Conservation (phyloP, 768 basidiomycete genomes). For the Tubosaeta brunneosetosa region DNA sequence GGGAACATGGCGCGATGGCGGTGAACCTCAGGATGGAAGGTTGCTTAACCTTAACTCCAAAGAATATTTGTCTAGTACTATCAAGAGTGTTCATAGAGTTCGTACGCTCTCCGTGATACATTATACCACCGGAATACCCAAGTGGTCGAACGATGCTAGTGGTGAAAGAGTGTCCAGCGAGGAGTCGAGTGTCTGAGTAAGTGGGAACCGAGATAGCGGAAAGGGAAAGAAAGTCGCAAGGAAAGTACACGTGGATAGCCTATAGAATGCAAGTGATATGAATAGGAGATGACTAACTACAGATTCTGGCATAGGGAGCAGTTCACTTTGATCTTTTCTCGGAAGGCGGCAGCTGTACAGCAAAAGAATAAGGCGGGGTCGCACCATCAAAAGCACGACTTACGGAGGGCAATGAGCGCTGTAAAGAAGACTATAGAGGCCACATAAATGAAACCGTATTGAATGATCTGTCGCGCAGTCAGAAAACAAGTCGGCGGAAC, state of each 20-base stretch:
- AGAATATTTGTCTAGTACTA: neutral
- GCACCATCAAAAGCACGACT: conserved; percentile 31
- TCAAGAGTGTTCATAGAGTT: conserved; percentile 10
- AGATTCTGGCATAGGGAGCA: conserved; percentile 67
- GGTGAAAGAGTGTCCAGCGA: conserved; percentile 11
- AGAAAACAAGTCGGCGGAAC: conserved; percentile 7
- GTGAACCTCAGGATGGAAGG: neutral
- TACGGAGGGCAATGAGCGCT: conserved; percentile 74
- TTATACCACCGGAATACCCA: conserved; percentile 14
- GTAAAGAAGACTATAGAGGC: conserved; percentile 64
- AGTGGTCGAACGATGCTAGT: conserved; percentile 10
- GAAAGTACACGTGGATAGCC: conserved; percentile 28
- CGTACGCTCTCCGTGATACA: conserved; percentile 24
- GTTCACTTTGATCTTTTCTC: conserved; percentile 50
- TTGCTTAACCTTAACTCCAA: neutral
- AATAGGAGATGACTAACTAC: conserved; percentile 40
- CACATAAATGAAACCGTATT: conserved; percentile 78
- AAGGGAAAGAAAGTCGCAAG: neutral
- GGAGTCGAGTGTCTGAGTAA: conserved; percentile 10
- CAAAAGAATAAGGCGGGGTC: conserved; percentile 5
- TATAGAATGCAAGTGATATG: conserved; percentile 27
- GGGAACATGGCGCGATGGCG: conserved; percentile 24
- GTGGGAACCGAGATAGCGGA: neutral
- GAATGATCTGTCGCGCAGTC: conserved; percentile 54
- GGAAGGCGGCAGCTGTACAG: conserved; percentile 55